Evolutionary conservation across 2,329 filamentous ascomycete species (phyloP).

Genomic region (Myriosclerotinia duriaeana): DNA sequence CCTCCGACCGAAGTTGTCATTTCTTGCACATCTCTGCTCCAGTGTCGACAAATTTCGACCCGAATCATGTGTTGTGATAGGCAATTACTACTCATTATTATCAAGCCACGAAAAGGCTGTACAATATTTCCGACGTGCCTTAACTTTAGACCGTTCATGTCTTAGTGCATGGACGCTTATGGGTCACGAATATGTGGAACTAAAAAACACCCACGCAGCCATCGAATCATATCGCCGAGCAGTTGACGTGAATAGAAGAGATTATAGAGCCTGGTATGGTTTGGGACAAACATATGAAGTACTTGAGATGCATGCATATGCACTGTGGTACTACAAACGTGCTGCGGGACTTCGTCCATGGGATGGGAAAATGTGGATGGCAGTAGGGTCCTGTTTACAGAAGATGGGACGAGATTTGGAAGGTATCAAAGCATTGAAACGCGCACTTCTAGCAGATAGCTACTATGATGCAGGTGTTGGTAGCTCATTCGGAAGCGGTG

Average conservation of each 20-base stretch:
- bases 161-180: constrained; percentile 97
- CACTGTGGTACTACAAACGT: constrained; percentile 95
- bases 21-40: constrained; percentile 86
- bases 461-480: constrained; percentile 70
- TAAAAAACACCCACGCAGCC: constrained; percentile 97
- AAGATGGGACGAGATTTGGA: constrained; percentile 86
- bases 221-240: constrained; percentile 96
- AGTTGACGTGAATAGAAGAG: constrained; percentile 91
- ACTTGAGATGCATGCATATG: constrained; percentile 96
- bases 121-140: constrained; percentile 90
- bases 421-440: constrained; percentile 92
- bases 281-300: constrained; percentile 96
- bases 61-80: constrained; percentile 93
- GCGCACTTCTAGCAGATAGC: constrained; percentile 82
- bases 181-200: constrained; percentile 97
- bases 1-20: constrained; percentile 82
- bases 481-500: constrained; percentile 44
- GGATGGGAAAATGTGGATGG: constrained; percentile 99
- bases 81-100: constrained; percentile 93
- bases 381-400: constrained; percentile 86
- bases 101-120: constrained; percentile 97
- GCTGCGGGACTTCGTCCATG: constrained; percentile 90
- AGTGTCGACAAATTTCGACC: constrained; percentile 93
- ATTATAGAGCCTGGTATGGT: constrained; percentile 98
- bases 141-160: constrained; percentile 87